Percentiles rank a stretch among this genome's conserved stretches.
phyloP scores from a whole-genome alignment of 306 rosid species.

The Glycine soja region DNA sequence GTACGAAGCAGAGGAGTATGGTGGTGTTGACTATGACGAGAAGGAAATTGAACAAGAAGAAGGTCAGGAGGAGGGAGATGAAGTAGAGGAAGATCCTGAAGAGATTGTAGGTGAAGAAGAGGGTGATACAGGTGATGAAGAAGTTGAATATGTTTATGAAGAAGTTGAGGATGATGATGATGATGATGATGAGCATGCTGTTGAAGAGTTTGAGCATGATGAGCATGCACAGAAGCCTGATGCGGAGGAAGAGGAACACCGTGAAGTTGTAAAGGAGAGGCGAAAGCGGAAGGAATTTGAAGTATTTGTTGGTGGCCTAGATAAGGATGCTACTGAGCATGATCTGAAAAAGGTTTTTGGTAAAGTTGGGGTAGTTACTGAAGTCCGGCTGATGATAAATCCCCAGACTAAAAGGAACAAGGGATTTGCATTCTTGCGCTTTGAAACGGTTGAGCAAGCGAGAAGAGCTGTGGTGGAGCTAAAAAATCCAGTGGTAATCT shows the following conservation, averaged over 20 bases:
- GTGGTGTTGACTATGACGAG: conserved; percentile 86
- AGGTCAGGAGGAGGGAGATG: conserved; percentile 70
- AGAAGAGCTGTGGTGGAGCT: conserved; percentile 85
- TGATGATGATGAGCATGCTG: conserved; percentile 67
- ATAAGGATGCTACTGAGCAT: conserved; percentile 85
- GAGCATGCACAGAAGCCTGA: conserved; percentile 60
- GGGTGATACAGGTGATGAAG: conserved; percentile 79
- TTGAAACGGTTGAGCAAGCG: conserved; percentile 84
- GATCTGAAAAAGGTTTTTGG: conserved; percentile 80
- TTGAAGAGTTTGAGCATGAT: conserved; percentile 60
- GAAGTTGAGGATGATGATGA: conserved; percentile 80
- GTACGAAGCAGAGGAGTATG: conserved; percentile 82
- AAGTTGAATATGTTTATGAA: conserved; percentile 75
- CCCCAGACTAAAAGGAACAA: conserved; percentile 88
- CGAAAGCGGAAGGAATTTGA: conserved; percentile 86
- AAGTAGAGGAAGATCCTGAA: conserved; percentile 70
- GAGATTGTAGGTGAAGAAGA: conserved; percentile 74
- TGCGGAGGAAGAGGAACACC: conserved; percentile 73
- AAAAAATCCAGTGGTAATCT: conserved; percentile 83
- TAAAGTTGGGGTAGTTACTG: conserved; percentile 79
- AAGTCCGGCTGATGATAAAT: conserved; percentile 87
- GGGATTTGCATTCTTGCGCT: conserved; percentile 97
- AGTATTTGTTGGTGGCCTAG: conserved; percentile 95
- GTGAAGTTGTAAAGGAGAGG: conserved; percentile 77
- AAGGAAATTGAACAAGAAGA: conserved; percentile 84